Evolutionary conservation across 768 basidiomycete genomes (phyloP).

Genomic region (Trametes sanguinea): DNA sequence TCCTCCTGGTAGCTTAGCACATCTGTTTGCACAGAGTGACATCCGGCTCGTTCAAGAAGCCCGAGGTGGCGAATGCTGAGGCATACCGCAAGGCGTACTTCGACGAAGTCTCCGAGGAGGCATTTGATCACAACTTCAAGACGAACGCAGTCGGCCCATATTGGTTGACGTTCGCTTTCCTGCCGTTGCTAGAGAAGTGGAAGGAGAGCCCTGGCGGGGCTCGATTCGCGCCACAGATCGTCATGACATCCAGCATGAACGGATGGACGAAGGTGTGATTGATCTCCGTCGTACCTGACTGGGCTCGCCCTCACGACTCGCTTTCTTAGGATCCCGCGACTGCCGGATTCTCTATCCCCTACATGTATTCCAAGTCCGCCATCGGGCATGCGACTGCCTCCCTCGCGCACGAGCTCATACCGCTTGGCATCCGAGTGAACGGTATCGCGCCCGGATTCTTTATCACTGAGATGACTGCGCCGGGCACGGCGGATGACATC

Average conservation of each 20-base stretch:
- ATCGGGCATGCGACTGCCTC: constrained; percentile 48
- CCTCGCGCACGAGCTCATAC: constrained; percentile 49
- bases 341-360: constrained; percentile 43
- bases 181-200: constrained; percentile 53
- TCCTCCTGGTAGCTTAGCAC: too few species aligned
- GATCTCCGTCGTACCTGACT: not conserved
- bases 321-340: constrained; percentile 42
- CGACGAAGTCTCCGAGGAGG: constrained; percentile 39
- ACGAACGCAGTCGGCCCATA: constrained; percentile 50
- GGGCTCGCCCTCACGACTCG: not conserved
- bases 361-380: constrained; percentile 50
- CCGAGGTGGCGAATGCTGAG: constrained; percentile 33
- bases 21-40: constrained; percentile 24
- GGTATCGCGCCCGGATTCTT: constrained; percentile 49
- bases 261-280: constrained; percentile 48
- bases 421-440: constrained; percentile 50
- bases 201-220: constrained; percentile 36
- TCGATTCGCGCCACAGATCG: constrained; percentile 46
- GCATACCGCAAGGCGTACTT: constrained; percentile 43
- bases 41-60: constrained; percentile 33
- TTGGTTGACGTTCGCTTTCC: constrained; percentile 59
- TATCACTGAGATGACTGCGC: constrained; percentile 34
- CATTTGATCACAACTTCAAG: constrained; percentile 39
- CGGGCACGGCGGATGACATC: constrained; percentile 30
- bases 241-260: constrained; percentile 56